These are phyloP conservation scores for Teunomyces gatunensis DNA, from an alignment of 805 yeast genomes.

Conservation along the genomic window DNA sequence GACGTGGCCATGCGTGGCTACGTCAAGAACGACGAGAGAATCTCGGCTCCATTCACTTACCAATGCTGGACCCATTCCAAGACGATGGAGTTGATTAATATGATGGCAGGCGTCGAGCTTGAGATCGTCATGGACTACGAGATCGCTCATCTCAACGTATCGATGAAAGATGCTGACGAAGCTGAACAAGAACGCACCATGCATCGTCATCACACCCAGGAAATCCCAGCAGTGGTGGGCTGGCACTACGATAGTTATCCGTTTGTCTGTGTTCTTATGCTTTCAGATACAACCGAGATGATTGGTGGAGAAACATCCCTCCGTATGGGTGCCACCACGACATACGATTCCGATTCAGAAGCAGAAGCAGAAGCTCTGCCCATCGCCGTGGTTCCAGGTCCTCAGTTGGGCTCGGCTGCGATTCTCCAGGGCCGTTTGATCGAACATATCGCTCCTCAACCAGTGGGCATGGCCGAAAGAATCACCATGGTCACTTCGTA, in stretches of 20 bases:
- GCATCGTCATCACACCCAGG: constrained; percentile 7
- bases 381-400: constrained; percentile 27
- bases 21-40: constrained; percentile 30
- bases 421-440: constrained; percentile 47
- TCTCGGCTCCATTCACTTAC: constrained; percentile 49
- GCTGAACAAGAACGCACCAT: constrained; percentile 28
- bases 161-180: constrained; percentile 38
- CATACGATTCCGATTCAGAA: background rate
- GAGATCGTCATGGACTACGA: constrained; percentile 58
- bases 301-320: constrained; percentile 60
- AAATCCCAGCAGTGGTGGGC: constrained; percentile 54
- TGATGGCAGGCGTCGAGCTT: constrained; percentile 60
- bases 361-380: background rate
- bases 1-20: constrained; percentile 53
- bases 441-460: constrained; percentile 47
- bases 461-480: constrained; percentile 35
- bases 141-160: constrained; percentile 51
- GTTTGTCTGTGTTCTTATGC: constrained; percentile 62
- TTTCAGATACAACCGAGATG: constrained; percentile 56
- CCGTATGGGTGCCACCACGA: constrained; percentile 34
- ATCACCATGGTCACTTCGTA: constrained; percentile 44
- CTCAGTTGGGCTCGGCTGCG: constrained; percentile 49
- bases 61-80: constrained; percentile 61
- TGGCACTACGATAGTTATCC: constrained; percentile 69
- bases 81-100: constrained; percentile 50